phyloP scores from a whole-genome alignment of 139 green algal genomes.

The Axilococcus clingmanii region DNA sequence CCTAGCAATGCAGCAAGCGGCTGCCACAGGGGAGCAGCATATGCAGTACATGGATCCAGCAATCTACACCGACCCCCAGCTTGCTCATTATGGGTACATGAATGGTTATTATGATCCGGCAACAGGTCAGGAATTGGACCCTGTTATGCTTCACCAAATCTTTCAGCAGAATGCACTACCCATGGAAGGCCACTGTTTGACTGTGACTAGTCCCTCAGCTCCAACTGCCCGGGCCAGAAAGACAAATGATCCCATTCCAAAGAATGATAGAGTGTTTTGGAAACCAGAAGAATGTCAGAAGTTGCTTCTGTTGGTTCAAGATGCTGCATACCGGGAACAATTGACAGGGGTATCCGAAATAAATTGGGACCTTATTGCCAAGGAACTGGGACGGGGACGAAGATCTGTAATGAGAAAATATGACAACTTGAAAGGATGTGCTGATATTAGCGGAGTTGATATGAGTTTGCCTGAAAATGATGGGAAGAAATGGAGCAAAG shows the following conservation, averaged over 20 bases:
- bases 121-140: no score
- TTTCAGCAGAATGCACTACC: no score
- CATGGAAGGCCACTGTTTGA: no score
- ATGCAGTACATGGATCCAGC: no score
- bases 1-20: slow-evolving; percentile 1
- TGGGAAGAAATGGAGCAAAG: slow-evolving; percentile 29
- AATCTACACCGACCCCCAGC: no score
- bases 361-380: slow-evolving; percentile 28
- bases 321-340: slow-evolving; percentile 8
- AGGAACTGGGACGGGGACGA: slow-evolving; percentile 29
- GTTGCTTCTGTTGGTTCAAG: slow-evolving; percentile 15
- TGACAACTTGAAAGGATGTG: slow-evolving; percentile 27
- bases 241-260: slow-evolving; percentile 5
- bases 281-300: slow-evolving; percentile 25
- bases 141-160: no score
- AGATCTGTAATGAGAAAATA: slow-evolving; percentile 29
- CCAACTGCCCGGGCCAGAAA: no score
- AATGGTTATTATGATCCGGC: no score
- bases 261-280: slow-evolving; percentile 29
- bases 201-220: no score
- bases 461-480: slow-evolving; percentile 23
- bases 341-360: slow-evolving; percentile 19
- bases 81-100: no score
- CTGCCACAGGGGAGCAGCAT: no score
- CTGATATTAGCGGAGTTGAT: background rate